Base-by-base conservation (phyloP, 306 rosid species). In the Albizia julibrissin region DNA sequence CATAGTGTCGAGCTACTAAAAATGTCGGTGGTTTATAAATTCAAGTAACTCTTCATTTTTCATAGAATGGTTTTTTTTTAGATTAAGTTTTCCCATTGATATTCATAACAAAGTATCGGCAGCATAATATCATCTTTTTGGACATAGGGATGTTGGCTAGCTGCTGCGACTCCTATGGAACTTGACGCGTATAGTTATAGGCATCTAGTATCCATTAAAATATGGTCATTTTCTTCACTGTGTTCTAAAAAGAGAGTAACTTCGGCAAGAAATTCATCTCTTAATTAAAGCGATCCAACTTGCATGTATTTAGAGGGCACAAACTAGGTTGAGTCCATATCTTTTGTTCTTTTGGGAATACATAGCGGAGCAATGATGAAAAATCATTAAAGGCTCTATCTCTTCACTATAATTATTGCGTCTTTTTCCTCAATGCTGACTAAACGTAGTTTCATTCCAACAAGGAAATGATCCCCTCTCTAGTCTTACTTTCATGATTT, bases 381-480 rank as follows among this genome's bases (percentile, higher is more conserved):
- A 39, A 72, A 83, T 83, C 83, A 78, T 72, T 64, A 37, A 68
- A 59, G 40, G 31, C 81, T 69, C 62, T 68, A 59, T 58, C 81
- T 58, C 65, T 82, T 82, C 11, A 19, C n/a, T 7, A 59, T 33
- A 61, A 71, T 71, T 34, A 62, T 70, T 71, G 82, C 68, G 24
- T 78, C 79, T 71, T 76, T 47, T 76, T 47, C 79, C 37, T 77
- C 72, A 40, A 31, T 58, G 43, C 52, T 68, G 29, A 68, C 64
- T 37, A 75, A 54, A 13, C 42, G 58, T 71, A 82, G 54, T 58
- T 56, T 56, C 81, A 26, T 61, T 34, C 26, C 24, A 75, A 47
- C 40, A 47, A 54, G 42, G 43, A 47, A 34, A 49, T 10, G 52
- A 66, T n/a, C 54, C 24, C 29, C 6, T 15, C 50, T 74, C 54